These are phyloP conservation scores for Bolboschoenoplectus hybrid DNA, from an alignment of 202 grass and related monocot species.

Conservation along the genomic window DNA sequence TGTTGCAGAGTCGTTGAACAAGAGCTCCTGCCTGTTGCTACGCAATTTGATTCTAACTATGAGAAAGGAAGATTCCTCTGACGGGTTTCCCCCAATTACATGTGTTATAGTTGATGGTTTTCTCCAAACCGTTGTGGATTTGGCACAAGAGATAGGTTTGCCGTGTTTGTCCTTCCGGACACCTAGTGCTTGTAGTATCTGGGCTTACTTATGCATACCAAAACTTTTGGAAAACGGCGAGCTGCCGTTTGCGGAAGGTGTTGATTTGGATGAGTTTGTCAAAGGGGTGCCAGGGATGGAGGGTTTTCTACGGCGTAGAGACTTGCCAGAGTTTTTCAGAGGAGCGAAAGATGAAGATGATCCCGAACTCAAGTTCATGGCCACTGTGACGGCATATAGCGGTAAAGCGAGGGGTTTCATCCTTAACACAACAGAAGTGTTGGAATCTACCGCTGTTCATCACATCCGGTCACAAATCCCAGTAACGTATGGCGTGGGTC, in stretches of 20 bases:
- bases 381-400: conserved; percentile 29
- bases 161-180: conserved; percentile 57
- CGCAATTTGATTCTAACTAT: conserved; percentile 38
- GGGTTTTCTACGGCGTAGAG: conserved; percentile 49
- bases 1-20: conserved; percentile 30
- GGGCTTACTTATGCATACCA: conserved; percentile 49
- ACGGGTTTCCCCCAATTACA: conserved; percentile 47
- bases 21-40: conserved; percentile 26
- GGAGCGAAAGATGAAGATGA: conserved; percentile 8
- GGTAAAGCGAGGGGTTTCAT: conserved; percentile 34
- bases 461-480: conserved; percentile 38
- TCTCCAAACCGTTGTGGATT: conserved; percentile 38
- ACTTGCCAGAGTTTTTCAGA: conserved; percentile 45
- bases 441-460: conserved; percentile 40
- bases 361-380: conserved; percentile 33
- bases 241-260: conserved; percentile 44
- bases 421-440: conserved; percentile 45
- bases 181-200: conserved; percentile 42
- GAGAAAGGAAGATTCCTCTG: neutral
- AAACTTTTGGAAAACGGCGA: conserved; percentile 45
- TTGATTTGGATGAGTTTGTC: conserved; percentile 44
- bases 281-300: conserved; percentile 49
- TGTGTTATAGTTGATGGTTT: conserved; percentile 59
- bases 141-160: conserved; percentile 53
- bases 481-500: conserved; percentile 31